These are phyloP conservation scores for Stylonectria norvegica DNA, from an alignment of 2,329 filamentous ascomycete species.

Conservation along the genomic window DNA sequence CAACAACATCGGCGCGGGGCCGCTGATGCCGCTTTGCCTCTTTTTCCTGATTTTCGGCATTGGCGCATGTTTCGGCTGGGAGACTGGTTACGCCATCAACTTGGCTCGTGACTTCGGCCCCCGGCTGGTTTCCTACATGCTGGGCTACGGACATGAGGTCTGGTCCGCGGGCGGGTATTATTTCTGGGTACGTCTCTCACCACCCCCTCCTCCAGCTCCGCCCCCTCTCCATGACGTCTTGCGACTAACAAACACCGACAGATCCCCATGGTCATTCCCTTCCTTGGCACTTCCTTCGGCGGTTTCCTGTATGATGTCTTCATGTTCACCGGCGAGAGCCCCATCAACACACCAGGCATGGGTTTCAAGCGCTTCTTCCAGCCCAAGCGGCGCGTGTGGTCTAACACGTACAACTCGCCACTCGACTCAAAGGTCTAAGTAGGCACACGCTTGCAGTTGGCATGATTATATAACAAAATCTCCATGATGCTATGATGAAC, in stretches of 20 bases:
- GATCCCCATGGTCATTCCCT: slow-evolving; percentile 71
- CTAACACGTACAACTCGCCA: slow-evolving; percentile 30
- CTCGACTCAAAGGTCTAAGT: slow-evolving; percentile 22
- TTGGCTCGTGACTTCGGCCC: slow-evolving; percentile 70
- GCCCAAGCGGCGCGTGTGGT: slow-evolving; percentile 35
- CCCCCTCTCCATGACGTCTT: slow-evolving; percentile 2
- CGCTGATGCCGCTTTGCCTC: slow-evolving; percentile 55
- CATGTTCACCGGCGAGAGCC: slow-evolving; percentile 67
- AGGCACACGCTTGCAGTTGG: too few relatives aligned
- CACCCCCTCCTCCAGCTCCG: slow-evolving; percentile 2
- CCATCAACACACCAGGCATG: slow-evolving; percentile 64
- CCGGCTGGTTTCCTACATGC: slow-evolving; percentile 60
- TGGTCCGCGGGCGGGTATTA: slow-evolving; percentile 68
- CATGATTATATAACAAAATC: too few relatives aligned
- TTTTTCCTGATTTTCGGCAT: slow-evolving; percentile 74
- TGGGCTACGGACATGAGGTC: slow-evolving; percentile 66
- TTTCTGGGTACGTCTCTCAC: slow-evolving; percentile 57
- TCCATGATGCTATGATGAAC: slow-evolving; percentile 1
- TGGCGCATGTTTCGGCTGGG: slow-evolving; percentile 70
- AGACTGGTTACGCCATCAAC: slow-evolving; percentile 75
- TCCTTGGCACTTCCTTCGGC: slow-evolving; percentile 60
- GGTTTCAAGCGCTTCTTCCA: slow-evolving; percentile 53
- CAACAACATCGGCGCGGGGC: slow-evolving; percentile 54
- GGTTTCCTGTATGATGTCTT: slow-evolving; percentile 66
- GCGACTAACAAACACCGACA: too few relatives aligned